Evolutionary conservation across 1,284 basidiomycete genomes (phyloP), one percentile per base, ranked within the genome.

Genomic region (Bondarzewia mesenterica): DNA sequence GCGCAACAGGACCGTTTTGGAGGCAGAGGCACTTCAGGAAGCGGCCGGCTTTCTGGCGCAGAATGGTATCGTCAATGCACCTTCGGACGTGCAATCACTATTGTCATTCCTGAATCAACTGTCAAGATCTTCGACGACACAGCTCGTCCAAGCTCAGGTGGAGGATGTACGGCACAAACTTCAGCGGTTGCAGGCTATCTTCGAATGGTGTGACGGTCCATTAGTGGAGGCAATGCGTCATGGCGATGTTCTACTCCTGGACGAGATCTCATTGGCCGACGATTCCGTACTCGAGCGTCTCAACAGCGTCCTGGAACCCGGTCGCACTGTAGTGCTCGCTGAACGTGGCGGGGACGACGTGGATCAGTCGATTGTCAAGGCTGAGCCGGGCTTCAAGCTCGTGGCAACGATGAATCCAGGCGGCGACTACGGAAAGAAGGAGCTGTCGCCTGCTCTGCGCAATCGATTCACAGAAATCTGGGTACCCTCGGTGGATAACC

Each of bases 401-500:
- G 74, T 98, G 0, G 94, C 96, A 1, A 99, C 96, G 0, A 99
- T 99, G 96, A 99, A 99, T 63, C 96, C 96, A 0, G 96, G 96
- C 29, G 96, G 96, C 32, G 96, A 99, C 63, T 99, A 96, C 59
- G 96, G 96, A 36, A 99, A 99, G 72, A 99, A 99, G 64, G 96
- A 99, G 63, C 74, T 99, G 3, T 98, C 94, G 1, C 95, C 95
- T 23, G 96, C 96, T 0, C 73, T 99, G 41, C 82, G 96, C 22
- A 99, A 99, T 68, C 85, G 96, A 14, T 99, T 99, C 69, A 99
- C 96, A 8, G 96, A 99, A 63, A 96, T 99, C 39, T 99, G 94
- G 94, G 96, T 99, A 0, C 95, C 96, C 2, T 73, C 86, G 12
- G 80, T 99, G 36, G 82, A 91, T 50, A 75, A 85, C 52, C 75